phyloP scores from a whole-genome alignment of 805 yeast species.

The Maudiozyma serrabonitensis region DNA sequence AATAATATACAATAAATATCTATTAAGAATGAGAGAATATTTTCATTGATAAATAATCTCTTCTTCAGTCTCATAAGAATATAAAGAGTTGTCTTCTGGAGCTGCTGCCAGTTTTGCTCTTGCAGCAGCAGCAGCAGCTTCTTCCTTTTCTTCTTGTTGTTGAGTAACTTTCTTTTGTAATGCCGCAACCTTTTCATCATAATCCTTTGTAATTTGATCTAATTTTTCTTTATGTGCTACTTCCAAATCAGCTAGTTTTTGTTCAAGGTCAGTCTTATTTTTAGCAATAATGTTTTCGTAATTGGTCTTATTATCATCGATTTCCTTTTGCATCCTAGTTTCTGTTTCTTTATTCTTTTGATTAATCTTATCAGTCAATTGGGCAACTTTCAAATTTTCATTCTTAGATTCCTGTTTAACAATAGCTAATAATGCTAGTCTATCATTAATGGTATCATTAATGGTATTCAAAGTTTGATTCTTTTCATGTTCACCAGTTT shows the following conservation, averaged over 20 bases:
- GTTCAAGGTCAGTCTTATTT: constrained; percentile 20
- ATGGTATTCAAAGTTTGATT: constrained; percentile 17
- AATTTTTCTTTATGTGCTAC: constrained; percentile 18
- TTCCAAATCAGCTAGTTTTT: constrained; percentile 11
- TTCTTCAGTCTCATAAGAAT: constrained; percentile 39
- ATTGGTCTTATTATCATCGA: constrained; percentile 18
- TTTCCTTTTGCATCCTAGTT: constrained; percentile 17
- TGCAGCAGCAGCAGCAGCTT: not conserved
- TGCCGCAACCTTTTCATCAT: constrained; percentile 10
- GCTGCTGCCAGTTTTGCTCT: constrained; percentile 4
- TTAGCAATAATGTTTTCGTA: constrained; percentile 18
- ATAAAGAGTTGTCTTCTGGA: constrained; percentile 4
- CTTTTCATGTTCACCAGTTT: constrained; percentile 18
- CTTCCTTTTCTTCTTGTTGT: constrained; percentile 11
- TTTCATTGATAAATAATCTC: constrained; percentile 32
- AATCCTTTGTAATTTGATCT: constrained; percentile 12
- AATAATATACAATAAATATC: not conserved
- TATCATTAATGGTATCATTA: constrained; percentile 15
- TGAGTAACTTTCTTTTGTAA: constrained; percentile 36
- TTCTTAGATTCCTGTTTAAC: constrained; percentile 24
- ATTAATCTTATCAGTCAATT: constrained; percentile 22
- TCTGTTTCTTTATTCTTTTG: constrained; percentile 21
- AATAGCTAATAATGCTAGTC: constrained; percentile 14
- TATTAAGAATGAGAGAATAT: not conserved
- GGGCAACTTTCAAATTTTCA: constrained; percentile 19